Evolutionary conservation across 306 rosid genomes (phyloP).

Genomic region (Casuarina glauca): DNA sequence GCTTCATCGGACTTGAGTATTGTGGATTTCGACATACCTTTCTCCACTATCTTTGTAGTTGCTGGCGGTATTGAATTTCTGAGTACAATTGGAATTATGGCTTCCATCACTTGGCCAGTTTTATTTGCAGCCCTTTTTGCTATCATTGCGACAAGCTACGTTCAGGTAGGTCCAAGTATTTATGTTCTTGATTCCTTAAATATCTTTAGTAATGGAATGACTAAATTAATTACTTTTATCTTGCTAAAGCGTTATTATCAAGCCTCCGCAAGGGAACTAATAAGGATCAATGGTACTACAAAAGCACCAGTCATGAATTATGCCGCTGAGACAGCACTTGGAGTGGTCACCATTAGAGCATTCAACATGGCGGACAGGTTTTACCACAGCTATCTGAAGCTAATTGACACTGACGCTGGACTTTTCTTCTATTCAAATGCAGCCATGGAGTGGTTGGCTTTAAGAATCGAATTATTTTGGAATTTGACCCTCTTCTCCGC

Average conservation of each 20-base stretch:
- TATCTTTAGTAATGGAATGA: neutral
- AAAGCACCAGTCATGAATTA: slow-evolving; percentile 85
- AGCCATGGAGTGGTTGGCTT: slow-evolving; percentile 59
- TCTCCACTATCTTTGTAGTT: slow-evolving; percentile 39
- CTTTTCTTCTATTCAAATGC: slow-evolving; percentile 67
- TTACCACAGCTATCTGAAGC: slow-evolving; percentile 52
- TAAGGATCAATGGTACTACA: slow-evolving; percentile 84
- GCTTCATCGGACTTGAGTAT: slow-evolving; percentile 83
- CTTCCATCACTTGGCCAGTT: slow-evolving; percentile 80
- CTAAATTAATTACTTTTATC: neutral
- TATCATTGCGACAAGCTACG: slow-evolving; percentile 46
- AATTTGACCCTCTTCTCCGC: slow-evolving; percentile 65
- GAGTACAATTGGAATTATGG: slow-evolving; percentile 48
- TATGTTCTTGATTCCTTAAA: neutral
- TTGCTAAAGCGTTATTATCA: slow-evolving; percentile 57
- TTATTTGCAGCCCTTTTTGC: slow-evolving; percentile 61
- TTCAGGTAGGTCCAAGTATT: slow-evolving; percentile 40
- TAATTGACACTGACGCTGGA: slow-evolving; percentile 67
- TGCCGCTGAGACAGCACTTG: slow-evolving; percentile 78
- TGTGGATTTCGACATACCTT: slow-evolving; percentile 78
- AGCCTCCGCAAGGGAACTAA: slow-evolving; percentile 71
- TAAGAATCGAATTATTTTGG: slow-evolving; percentile 70
- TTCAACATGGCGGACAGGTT: slow-evolving; percentile 54
- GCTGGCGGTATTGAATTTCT: slow-evolving; percentile 35
- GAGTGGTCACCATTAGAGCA: slow-evolving; percentile 77